Conservation (phyloP, 352 stramenopile species). For the Phytophthora ohioensis region DNA sequence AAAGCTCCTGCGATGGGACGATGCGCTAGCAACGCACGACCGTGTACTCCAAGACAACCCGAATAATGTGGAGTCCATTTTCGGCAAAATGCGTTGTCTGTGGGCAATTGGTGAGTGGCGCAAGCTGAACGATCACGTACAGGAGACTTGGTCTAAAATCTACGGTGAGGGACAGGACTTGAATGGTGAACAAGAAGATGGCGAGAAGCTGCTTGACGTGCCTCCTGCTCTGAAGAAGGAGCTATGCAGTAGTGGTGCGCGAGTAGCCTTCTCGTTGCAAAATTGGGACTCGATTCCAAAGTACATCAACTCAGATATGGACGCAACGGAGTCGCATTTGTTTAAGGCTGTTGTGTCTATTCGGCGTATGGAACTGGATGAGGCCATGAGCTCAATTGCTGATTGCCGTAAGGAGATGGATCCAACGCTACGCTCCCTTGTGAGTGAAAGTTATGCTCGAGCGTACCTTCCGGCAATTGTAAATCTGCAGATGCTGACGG, state of each 20-base stretch:
- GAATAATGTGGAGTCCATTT: slow-evolving; percentile 95
- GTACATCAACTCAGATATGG: slow-evolving; percentile 91
- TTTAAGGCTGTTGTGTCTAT: slow-evolving; percentile 95
- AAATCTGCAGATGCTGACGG: slow-evolving; percentile 97
- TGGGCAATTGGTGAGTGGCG: slow-evolving; percentile 98
- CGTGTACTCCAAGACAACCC: slow-evolving; percentile 69
- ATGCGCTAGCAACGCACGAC: slow-evolving; percentile 96
- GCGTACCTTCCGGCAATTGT: slow-evolving; percentile 98
- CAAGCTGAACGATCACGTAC: slow-evolving; percentile 94
- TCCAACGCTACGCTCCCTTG: slow-evolving; percentile 96
- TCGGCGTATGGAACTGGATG: slow-evolving; percentile 93
- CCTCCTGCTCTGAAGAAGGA: slow-evolving; percentile 87
- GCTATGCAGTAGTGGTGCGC: slow-evolving; percentile 82
- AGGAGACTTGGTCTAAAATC: slow-evolving; percentile 88
- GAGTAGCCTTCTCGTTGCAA: slow-evolving; percentile 84
- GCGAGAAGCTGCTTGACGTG: slow-evolving; percentile 74
- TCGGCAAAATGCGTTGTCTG: slow-evolving; percentile 99
- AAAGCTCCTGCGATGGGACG: slow-evolving; percentile 98
- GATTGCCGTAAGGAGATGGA: slow-evolving; percentile 96
- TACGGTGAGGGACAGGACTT: slow-evolving; percentile 66
- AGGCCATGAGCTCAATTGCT: slow-evolving; percentile 94
- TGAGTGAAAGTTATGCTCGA: slow-evolving; percentile 97
- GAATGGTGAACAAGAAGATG: slow-evolving; percentile 49
- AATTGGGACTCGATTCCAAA: slow-evolving; percentile 88
- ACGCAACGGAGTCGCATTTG: slow-evolving; percentile 84